phyloP scores from a whole-genome alignment of 176 grass and related monocot genomes.

The Neostapfia colusana region DNA sequence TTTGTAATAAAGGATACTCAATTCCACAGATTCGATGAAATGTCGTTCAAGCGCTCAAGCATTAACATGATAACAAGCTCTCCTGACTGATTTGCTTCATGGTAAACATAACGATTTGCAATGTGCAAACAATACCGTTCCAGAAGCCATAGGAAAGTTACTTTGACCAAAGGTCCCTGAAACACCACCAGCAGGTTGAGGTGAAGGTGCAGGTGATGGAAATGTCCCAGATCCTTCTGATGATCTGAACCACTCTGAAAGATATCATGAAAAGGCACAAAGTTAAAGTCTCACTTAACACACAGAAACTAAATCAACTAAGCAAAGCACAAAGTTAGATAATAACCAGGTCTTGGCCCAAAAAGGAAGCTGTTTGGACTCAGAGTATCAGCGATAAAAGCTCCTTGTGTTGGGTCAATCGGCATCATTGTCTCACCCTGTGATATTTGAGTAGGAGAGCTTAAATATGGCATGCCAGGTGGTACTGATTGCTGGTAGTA shows the following conservation, averaged over 20 bases:
- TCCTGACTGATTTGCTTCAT: slow-evolving; percentile 1
- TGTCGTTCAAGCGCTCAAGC: background rate
- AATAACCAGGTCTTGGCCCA: slow-evolving; percentile 70
- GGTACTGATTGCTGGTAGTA: slow-evolving; percentile 85
- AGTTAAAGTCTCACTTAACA: slow-evolving; percentile 26
- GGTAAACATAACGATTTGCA: slow-evolving; percentile 2
- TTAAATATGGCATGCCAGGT: slow-evolving; percentile 69
- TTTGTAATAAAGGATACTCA: background rate
- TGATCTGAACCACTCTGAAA: slow-evolving; percentile 83
- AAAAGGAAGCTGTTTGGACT: slow-evolving; percentile 71
- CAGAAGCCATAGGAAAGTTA: slow-evolving; percentile 59
- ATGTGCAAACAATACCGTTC: slow-evolving; percentile 57
- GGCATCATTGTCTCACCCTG: slow-evolving; percentile 66
- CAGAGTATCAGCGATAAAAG: slow-evolving; percentile 60
- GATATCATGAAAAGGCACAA: slow-evolving; percentile 31
- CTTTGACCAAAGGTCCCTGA: slow-evolving; percentile 62
- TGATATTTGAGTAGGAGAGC: slow-evolving; percentile 70
- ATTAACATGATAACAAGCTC: background rate
- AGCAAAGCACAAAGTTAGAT: slow-evolving; percentile 50
- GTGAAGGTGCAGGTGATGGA: slow-evolving; percentile 70
- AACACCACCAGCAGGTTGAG: slow-evolving; percentile 56
- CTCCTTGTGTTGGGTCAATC: slow-evolving; percentile 67
- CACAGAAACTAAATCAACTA: slow-evolving; percentile 4
- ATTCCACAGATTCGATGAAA: background rate
- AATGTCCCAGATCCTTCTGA: slow-evolving; percentile 66